Base-by-base conservation (phyloP, 2,329 filamentous ascomycete species). In the Helotiales sp. region DNA sequence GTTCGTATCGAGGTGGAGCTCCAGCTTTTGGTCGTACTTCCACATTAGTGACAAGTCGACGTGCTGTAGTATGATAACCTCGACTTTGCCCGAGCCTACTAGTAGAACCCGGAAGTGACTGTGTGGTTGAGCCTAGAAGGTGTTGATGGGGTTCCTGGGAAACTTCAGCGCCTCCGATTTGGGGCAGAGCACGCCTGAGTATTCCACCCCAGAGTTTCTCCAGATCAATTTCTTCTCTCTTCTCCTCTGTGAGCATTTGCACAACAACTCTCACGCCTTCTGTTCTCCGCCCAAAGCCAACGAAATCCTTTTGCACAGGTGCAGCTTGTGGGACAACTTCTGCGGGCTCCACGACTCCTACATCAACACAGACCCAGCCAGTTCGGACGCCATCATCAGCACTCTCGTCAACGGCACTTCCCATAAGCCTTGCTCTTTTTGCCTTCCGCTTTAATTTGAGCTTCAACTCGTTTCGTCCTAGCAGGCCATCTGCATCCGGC, bases 301-400 rank as follows among this genome's bases (percentile, higher is more conserved):
- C 86, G 57, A 93, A 85, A 8, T 82, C 79, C 15, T 77, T 75
- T 19, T 80, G 77, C 34, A 80, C 70, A 25, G 77, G 73, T 10
- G 74, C 71, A 13, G 74, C 70, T 60, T 83, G 79, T 22, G 52
- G 54, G 25, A 62, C 57, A 8, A 71, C 69, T 15, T 71, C 67
- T n/a, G 80, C 77, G 22, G 82, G 81, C 42, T 88, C 83, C 1
- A 91, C 80, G 15, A 83, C 83, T 4, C 90, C 91, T 9, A 95
- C 82, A 70, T 96, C 96, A 60, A 98, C 90, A 73, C 95, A 99
- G 19, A 99, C 89, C 95, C 95, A 99, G 9, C 92, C 93, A 0
- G 93, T 97, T 12, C 89, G 87, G 52, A 96, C 90, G 2, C 93
- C 93, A 69, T 97, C 91, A 66, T 96, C 93, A 1, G 81, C 77